Evolutionary conservation across 23 red algal species (phyloP).

Genomic region (Gracilaria caudata): DNA sequence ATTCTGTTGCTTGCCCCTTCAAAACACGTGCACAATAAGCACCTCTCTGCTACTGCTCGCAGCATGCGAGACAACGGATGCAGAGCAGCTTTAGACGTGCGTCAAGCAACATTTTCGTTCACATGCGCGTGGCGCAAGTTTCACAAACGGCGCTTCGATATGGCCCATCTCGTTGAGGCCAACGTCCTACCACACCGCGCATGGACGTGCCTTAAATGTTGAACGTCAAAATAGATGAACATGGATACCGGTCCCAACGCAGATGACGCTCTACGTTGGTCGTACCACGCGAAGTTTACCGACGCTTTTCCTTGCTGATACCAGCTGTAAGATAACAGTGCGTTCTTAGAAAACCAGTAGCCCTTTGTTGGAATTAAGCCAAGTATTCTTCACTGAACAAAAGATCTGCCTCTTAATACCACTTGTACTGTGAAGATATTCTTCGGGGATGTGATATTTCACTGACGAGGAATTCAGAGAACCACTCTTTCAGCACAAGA

Average conservation of each 20-base stretch:
- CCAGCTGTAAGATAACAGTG: not conserved
- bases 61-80: not conserved
- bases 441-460: no score
- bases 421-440: no score
- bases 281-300: no score
- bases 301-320: not conserved
- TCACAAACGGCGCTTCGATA: no score
- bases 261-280: not conserved
- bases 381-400: no score
- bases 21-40: not conserved
- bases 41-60: not conserved
- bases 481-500: no score
- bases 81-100: no score
- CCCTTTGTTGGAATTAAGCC: no score
- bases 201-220: not conserved
- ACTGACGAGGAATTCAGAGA: no score
- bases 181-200: not conserved
- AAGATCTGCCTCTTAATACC: no score
- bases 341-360: no score
- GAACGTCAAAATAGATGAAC: not conserved
- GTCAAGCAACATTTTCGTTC: not conserved
- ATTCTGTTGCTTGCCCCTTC: not conserved
- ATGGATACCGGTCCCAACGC: not conserved
- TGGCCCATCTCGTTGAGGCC: no score
- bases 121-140: not conserved